Percentiles rank a stretch among this genome's conserved stretches.
phyloP scores from a whole-genome alignment of 2,329 filamentous ascomycete species.

The Bimuria novae-zelandiae region DNA sequence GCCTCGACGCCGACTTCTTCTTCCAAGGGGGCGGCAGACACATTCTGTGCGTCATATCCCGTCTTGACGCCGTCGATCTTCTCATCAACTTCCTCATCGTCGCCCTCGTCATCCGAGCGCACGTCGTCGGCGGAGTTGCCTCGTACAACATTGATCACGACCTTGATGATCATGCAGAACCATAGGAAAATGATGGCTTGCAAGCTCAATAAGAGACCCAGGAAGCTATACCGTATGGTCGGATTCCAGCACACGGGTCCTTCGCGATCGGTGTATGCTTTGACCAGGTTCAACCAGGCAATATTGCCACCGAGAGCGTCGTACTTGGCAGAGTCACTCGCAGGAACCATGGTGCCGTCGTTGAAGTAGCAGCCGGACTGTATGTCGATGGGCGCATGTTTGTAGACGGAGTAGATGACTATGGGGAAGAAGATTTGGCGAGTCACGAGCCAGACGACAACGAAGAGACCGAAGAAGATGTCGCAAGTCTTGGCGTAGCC shows the following conservation, averaged over 20 bases:
- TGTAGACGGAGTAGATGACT: slow-evolving; percentile 82
- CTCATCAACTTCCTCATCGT: slow-evolving; percentile 61
- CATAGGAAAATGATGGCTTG: slow-evolving; percentile 82
- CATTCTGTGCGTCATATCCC: slow-evolving; percentile 33
- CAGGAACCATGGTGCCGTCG: slow-evolving; percentile 60
- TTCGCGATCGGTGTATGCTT: slow-evolving; percentile 72
- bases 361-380: slow-evolving; percentile 71
- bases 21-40: slow-evolving; percentile 57
- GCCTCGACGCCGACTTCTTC: slow-evolving; percentile 77
- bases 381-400: slow-evolving; percentile 66
- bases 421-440: slow-evolving; percentile 81
- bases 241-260: slow-evolving; percentile 81
- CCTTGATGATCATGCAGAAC: slow-evolving; percentile 86
- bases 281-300: slow-evolving; percentile 65
- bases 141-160: slow-evolving; percentile 78
- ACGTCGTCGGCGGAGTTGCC: slow-evolving; percentile 82
- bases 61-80: slow-evolving; percentile 30
- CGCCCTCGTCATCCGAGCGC: slow-evolving; percentile 83
- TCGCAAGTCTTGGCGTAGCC: slow-evolving; percentile 79
- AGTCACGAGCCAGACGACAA: slow-evolving; percentile 80
- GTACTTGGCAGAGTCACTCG: slow-evolving; percentile 55
- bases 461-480: slow-evolving; percentile 80
- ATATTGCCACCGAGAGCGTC: slow-evolving; percentile 47
- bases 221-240: slow-evolving; percentile 75
- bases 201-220: slow-evolving; percentile 75